These are phyloP conservation scores for Orbilia quercus DNA, from an alignment of 2,329 filamentous ascomycete species.

Conservation along the genomic window DNA sequence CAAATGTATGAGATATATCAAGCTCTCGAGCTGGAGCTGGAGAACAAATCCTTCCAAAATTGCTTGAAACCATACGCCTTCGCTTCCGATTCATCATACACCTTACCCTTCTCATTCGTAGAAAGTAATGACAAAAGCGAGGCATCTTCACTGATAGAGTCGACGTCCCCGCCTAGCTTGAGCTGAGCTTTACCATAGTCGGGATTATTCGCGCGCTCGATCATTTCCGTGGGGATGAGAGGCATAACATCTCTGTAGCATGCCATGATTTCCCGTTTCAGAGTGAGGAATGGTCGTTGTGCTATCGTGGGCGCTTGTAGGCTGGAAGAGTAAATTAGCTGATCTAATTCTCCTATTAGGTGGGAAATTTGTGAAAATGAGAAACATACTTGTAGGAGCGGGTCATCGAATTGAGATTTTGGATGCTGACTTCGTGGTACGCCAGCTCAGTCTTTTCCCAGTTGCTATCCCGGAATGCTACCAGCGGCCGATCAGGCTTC, in stretches of 20 bases:
- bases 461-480: slow-evolving; percentile 79
- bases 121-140: slow-evolving; percentile 74
- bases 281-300: slow-evolving; percentile 88
- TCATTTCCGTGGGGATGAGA: slow-evolving; percentile 76
- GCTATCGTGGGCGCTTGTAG: slow-evolving; percentile 91
- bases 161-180: slow-evolving; percentile 27
- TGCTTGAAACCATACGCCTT: slow-evolving; percentile 84
- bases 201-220: slow-evolving; percentile 63
- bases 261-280: slow-evolving; percentile 81
- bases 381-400: slow-evolving; percentile 79
- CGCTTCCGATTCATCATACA: slow-evolving; percentile 79
- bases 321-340: slow-evolving; percentile 2
- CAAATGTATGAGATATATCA: too few relatives aligned
- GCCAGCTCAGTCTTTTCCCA: slow-evolving; percentile 79
- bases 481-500: slow-evolving; percentile 58
- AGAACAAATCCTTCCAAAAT: slow-evolving; percentile 84
- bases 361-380: not conserved
- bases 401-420: slow-evolving; percentile 80
- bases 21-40: slow-evolving; percentile 11
- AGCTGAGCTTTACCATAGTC: slow-evolving; percentile 47
- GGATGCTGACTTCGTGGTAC: slow-evolving; percentile 81
- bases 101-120: slow-evolving; percentile 68
- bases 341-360: too few relatives aligned
- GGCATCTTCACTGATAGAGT: slow-evolving; percentile 62
- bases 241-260: slow-evolving; percentile 91